A percentile compares a stretch with the other conserved stretches of the same genome.
phyloP scores from a whole-genome alignment of 2,329 filamentous ascomycete species.

The Xylaria multiplex region DNA sequence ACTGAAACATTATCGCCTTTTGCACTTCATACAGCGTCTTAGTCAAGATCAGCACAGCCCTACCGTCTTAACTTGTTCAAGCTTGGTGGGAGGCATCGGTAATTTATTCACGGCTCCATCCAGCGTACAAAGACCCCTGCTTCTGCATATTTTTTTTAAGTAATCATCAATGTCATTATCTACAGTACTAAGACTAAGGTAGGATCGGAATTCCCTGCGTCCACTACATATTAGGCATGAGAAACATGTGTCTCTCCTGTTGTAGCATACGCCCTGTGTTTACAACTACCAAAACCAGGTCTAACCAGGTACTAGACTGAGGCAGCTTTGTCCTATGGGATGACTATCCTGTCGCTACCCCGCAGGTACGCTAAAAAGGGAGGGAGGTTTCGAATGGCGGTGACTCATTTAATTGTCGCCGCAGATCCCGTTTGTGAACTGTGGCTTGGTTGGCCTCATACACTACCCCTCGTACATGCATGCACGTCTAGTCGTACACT shows the following conservation, averaged over 20 bases:
- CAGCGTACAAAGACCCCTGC: neutral
- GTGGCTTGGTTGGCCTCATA: slow-evolving; percentile 7
- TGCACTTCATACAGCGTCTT: neutral
- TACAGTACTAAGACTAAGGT: neutral
- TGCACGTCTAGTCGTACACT: neutral
- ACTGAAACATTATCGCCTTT: neutral
- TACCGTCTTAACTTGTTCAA: neutral
- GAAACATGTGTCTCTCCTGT: neutral
- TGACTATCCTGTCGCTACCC: slow-evolving; percentile 13
- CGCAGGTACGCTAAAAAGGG: slow-evolving; percentile 6
- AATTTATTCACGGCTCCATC: no score
- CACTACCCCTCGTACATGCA: neutral
- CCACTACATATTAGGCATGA: slow-evolving; percentile 5
- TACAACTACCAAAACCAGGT: slow-evolving; percentile 20
- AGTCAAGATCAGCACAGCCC: neutral
- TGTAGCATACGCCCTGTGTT: neutral
- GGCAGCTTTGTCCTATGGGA: neutral
- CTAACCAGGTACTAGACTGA: neutral
- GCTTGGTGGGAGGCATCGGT: no score
- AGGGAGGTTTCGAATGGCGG: slow-evolving; percentile 3
- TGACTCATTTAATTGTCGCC: slow-evolving; percentile 23
- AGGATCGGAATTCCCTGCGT: neutral
- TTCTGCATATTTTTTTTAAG: neutral
- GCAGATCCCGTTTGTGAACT: slow-evolving; percentile 6
- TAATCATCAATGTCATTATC: neutral